Conservation (phyloP, 1,284 basidiomycete genomes). For the Ustilago nuda region DNA sequence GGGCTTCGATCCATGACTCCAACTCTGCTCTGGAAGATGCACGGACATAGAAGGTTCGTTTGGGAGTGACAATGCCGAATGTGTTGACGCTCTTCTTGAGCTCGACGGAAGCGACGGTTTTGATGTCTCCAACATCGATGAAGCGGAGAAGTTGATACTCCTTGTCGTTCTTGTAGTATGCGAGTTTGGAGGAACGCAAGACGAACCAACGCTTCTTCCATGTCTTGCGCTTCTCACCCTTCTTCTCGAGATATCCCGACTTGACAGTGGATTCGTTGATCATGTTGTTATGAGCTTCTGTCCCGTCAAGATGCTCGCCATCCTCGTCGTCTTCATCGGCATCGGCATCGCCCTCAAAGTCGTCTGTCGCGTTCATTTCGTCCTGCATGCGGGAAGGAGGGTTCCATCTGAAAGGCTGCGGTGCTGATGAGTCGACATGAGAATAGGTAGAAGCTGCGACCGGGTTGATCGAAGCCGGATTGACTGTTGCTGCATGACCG, state of each 20-base stretch:
- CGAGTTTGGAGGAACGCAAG: constrained; percentile 86
- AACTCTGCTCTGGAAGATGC: constrained; percentile 80
- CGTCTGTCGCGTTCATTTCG: constrained; percentile 28
- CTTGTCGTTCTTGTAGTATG: constrained; percentile 93
- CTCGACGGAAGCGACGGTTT: constrained; percentile 86
- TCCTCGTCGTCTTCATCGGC: constrained; percentile 79
- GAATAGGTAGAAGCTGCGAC: constrained; percentile 12
- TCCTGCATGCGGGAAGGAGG: constrained; percentile 16
- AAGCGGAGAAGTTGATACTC: constrained; percentile 81
- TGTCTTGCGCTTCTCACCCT: constrained; percentile 95
- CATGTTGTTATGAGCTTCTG: constrained; percentile 63
- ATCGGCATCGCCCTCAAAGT: constrained; percentile 46
- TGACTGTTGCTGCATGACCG: constrained; percentile 4
- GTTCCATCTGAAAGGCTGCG: constrained; percentile 3
- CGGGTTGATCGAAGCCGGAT: constrained; percentile 6
- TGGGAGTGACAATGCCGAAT: constrained; percentile 91
- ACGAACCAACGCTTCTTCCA: constrained; percentile 99
- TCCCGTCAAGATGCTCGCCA: constrained; percentile 76
- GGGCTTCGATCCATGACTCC: constrained; percentile 83
- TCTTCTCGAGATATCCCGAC: constrained; percentile 92
- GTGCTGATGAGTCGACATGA: neutral
- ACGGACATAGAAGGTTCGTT: constrained; percentile 92
- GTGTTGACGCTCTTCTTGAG: constrained; percentile 90
- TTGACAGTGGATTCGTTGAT: constrained; percentile 82
- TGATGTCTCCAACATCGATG: constrained; percentile 87